Conservation (phyloP, 768 basidiomycete genomes). For the Trametopsis cervina region DNA sequence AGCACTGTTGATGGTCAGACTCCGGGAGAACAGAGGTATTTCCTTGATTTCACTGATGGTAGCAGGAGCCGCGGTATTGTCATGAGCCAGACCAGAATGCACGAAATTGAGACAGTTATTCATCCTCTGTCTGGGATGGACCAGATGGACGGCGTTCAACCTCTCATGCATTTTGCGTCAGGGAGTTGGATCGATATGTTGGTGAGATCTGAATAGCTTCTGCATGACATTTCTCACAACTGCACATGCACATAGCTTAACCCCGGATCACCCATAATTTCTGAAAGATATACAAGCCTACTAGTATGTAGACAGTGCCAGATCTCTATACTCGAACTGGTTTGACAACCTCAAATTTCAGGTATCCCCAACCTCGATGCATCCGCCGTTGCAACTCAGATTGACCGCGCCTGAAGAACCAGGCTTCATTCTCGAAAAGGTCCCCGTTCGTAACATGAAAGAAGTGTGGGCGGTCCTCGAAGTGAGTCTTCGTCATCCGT, state of each 20-base stretch:
- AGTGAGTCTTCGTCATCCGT: slow-evolving; percentile 29
- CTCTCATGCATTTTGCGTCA: slow-evolving; percentile 39
- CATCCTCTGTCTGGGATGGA: slow-evolving; percentile 46
- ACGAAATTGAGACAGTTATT: slow-evolving; percentile 61
- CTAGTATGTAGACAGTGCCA: slow-evolving; percentile 41
- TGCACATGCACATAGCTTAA: slow-evolving; percentile 39
- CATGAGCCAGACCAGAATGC: slow-evolving; percentile 67
- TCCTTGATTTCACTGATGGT: slow-evolving; percentile 65
- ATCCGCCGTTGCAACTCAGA: slow-evolving; percentile 66
- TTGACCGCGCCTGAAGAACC: slow-evolving; percentile 67
- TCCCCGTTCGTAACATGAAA: slow-evolving; percentile 65
- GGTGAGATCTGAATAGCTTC: slow-evolving; percentile 29
- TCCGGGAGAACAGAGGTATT: slow-evolving; percentile 39
- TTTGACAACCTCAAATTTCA: slow-evolving; percentile 20
- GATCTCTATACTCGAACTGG: no score
- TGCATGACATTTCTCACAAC: background rate
- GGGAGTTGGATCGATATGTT: slow-evolving; percentile 64
- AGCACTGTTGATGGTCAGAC: slow-evolving; percentile 31
- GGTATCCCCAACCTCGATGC: slow-evolving; percentile 57
- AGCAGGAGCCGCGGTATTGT: slow-evolving; percentile 48
- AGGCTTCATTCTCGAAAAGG: slow-evolving; percentile 63
- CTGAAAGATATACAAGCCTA: slow-evolving; percentile 60
- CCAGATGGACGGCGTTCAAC: slow-evolving; percentile 29
- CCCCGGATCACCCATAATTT: slow-evolving; percentile 34
- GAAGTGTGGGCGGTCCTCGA: slow-evolving; percentile 75